Base-by-base conservation (phyloP, 257 asterid genomes). In the Plectranthus barbatus region DNA sequence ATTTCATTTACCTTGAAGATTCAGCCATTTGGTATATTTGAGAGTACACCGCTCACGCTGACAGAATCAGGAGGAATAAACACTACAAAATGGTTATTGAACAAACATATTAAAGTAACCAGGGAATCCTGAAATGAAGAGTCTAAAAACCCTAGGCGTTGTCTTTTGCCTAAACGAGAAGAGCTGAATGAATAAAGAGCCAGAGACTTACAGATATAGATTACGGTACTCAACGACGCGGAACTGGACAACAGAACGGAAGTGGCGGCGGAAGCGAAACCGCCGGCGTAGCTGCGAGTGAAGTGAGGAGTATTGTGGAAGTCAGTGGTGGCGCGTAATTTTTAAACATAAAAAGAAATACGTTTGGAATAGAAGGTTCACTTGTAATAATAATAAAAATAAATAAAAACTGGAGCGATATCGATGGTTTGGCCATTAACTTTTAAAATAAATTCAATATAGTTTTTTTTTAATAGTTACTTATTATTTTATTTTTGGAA, bases 291-390 rank as follows among this genome's bases (percentile, higher is more conserved):
- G 66, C 51, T 44, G 59, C 62, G 23, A 49, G 49, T 46, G 54
- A 49, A 65, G 58, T 39, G 31, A 60, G 51, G 59, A 39, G 64
- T 4, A 12, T 14, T n/a, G n/a, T n/a, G 55, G 70, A 45, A 41
- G 26, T 55, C 60, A 44, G 73, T 19, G 69, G 79, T 73, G 82
- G 82, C 82, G 79, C 70, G 77, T 74, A 74, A 62, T 62, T 74
- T 73, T 67, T 54, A 50, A 77, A 76, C 47, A 9, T 15, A 62
- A 8, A 53, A 46, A 26, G 26, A 46, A 51, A 36, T 31, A 6
- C 1, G 4, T 0, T 14, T 11, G 13, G 19, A 12, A 37, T 56
- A 42, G 12, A 14, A 36, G 55, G 19, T 48, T 34, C 12, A n/a
- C n/a, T n/a, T n/a, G n/a, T n/a, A n/a, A n/a, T n/a, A n/a, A n/a